Percentiles rank a stretch among this genome's conserved stretches.
Evolutionary conservation across 1,284 basidiomycete genomes (phyloP).

Genomic region (Pterulicium gracile): DNA sequence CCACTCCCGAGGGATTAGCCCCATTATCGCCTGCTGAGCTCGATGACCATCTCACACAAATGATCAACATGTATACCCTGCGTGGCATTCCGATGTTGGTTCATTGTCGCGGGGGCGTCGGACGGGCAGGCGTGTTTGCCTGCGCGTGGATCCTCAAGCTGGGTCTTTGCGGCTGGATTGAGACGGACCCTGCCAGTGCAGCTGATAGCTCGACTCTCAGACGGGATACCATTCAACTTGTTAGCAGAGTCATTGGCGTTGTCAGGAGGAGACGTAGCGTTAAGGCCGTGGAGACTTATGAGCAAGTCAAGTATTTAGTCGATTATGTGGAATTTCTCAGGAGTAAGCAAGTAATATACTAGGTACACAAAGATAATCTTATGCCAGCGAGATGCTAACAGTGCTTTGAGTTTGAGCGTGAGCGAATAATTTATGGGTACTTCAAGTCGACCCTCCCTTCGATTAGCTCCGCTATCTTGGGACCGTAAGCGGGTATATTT

Average conservation of each 20-base stretch:
- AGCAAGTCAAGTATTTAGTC: conserved; percentile 81
- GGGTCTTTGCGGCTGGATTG: conserved; percentile 71
- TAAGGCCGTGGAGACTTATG: conserved; percentile 86
- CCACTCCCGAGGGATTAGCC: conserved; percentile 85
- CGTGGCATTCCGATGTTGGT: conserved; percentile 69
- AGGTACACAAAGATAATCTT: conserved; percentile 1
- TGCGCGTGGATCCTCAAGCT: conserved; percentile 92
- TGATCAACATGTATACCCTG: conserved; percentile 72
- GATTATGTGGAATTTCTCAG: conserved; percentile 69
- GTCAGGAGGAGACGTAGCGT: conserved; percentile 68
- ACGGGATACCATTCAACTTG: conserved; percentile 47
- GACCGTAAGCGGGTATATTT: conserved; percentile 57
- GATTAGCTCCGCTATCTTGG: conserved; percentile 40
- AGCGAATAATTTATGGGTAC: not conserved
- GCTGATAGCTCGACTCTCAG: conserved; percentile 17
- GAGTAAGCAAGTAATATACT: conserved; percentile 7
- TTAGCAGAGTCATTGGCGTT: conserved; percentile 65
- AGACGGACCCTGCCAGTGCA: conserved; percentile 15
- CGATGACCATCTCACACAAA: conserved; percentile 58
- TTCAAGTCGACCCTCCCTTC: conserved; percentile 30
- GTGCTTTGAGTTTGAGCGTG: not conserved
- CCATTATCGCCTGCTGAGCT: conserved; percentile 58
- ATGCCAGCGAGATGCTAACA: not conserved
- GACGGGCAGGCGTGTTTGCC: conserved; percentile 87
- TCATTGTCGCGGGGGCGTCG: conserved; percentile 93